Conservation (phyloP, 257 asterid species). For the Osmanthus fragrans region DNA sequence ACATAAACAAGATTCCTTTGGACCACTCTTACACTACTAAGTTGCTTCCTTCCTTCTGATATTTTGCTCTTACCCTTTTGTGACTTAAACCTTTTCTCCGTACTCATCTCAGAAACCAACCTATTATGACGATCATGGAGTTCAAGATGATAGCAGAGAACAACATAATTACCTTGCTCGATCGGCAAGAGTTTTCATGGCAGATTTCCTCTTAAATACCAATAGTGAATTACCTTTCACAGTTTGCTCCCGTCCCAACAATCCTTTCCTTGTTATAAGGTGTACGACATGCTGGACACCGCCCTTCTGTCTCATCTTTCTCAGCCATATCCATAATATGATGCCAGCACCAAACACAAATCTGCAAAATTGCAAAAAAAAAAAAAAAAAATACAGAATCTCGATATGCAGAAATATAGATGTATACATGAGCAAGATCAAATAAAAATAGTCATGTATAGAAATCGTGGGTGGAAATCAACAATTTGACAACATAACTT, state of each 20-base stretch:
- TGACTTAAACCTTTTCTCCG: conserved; percentile 64
- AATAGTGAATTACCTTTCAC: conserved; percentile 59
- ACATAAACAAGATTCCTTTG: conserved; percentile 95
- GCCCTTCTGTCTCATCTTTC: conserved; percentile 91
- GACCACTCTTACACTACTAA: conserved; percentile 83
- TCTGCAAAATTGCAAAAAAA: conserved; percentile 39
- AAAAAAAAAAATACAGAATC: conserved; percentile 1
- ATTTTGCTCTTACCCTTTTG: conserved; percentile 77
- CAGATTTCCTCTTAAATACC: conserved; percentile 12
- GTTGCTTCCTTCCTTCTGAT: conserved; percentile 86
- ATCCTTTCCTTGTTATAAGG: conserved; percentile 97
- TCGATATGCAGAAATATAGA: conserved; percentile 9
- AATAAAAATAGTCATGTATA: not conserved
- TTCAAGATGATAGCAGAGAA: conserved; percentile 19
- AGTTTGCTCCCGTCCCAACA: conserved; percentile 73
- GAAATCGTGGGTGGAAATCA: not conserved
- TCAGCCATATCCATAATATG: conserved; percentile 98
- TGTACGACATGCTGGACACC: conserved; percentile 97
- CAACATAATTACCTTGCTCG: conserved; percentile 6
- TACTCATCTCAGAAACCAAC: conserved; percentile 70
- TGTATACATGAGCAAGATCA: not conserved
- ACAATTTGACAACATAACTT: not conserved
- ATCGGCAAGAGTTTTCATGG: conserved; percentile 16
- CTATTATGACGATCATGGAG: conserved; percentile 36
- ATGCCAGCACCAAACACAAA: conserved; percentile 99